phyloP scores from a whole-genome alignment of 176 grass and related monocot species.

The Calamus simplicifolius region DNA sequence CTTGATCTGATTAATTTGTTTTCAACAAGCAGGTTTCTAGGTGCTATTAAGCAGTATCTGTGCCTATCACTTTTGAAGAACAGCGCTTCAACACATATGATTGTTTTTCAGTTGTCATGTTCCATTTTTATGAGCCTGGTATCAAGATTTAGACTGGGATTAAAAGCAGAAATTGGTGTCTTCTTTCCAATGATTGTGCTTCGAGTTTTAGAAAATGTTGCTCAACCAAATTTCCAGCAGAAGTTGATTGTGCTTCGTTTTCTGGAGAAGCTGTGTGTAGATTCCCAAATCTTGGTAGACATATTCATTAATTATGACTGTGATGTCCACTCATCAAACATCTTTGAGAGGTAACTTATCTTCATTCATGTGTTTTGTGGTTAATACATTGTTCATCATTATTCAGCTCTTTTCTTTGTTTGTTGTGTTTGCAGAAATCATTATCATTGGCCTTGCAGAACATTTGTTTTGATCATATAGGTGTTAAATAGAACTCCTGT shows the following conservation, averaged over 20 bases:
- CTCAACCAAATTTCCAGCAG: constrained; percentile 95
- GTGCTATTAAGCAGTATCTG: constrained; percentile 97
- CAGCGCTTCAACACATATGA: constrained; percentile 90
- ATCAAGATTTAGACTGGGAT: constrained; percentile 93
- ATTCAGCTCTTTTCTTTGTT: too few relatives aligned
- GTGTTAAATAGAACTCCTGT: background rate
- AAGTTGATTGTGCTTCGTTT: constrained; percentile 98
- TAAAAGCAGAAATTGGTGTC: constrained; percentile 97
- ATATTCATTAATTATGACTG: constrained; percentile 99
- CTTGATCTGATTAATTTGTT: constrained; percentile 31
- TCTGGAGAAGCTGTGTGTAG: constrained; percentile 81
- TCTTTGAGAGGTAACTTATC: constrained; percentile 83
- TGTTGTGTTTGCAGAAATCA: too few relatives aligned
- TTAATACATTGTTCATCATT: too few relatives aligned
- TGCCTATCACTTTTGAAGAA: constrained; percentile 98
- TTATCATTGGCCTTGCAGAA: background rate
- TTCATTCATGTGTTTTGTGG: background rate
- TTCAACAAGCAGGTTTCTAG: constrained; percentile 81
- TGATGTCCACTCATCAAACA: constrained; percentile 97
- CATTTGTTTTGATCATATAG: background rate
- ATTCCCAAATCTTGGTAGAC: constrained; percentile 96
- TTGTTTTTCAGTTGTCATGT: constrained; percentile 98
- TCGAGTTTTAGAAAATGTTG: constrained; percentile 96
- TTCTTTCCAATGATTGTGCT: constrained; percentile 99
- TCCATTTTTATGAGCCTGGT: constrained; percentile 99